Evolutionary conservation across 768 basidiomycete genomes (phyloP), one percentile per base, ranked within the genome.

Genomic region (Calocera cornea): DNA sequence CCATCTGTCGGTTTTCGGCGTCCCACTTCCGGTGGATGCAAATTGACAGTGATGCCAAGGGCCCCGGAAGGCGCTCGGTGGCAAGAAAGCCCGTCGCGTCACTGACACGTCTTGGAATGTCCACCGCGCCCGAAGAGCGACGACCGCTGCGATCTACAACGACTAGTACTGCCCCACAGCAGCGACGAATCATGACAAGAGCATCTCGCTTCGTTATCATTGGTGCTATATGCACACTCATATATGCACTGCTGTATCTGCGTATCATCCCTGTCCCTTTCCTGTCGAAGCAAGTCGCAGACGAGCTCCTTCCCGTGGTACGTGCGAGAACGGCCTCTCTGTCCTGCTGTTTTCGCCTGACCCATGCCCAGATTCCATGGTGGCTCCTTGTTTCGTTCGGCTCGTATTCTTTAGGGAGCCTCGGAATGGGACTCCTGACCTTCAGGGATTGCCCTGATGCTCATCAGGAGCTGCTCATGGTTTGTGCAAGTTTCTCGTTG

Each of bases 381-480:
- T 91, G 89, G 89, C 72, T 89, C 10, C 82, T 92, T 14, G 86
- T 92, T 1, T 79, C 86, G 1, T 90, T 90, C 70, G 90, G 90
- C 14, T 85, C 89, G 1, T 92, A 89, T 74, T 87, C 87, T 19
- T 82, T 92, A 12, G 85, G 84, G 78, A 87, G 86, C 11, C 83
- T 92, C 22, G 89, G 90, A 11, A 83, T 84, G 81, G 90, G 89
- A 1, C 73, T 91, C 47, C 82, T 85, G 70, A 86, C 86, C 1
- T 87, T 90, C 72, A 78, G 83, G 72, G 90, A 92, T 71, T 89
- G 88, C 74, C 87, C 88, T 41, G 88, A 91, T 71, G 89, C 90
- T 2, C 89, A 91, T 70, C 79, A 82, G 14, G 87, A 88, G 74
- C 75, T 91, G 65, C 78, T 89, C 70, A 72, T 75, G 72, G 88